Base-by-base conservation (phyloP, 768 basidiomycete species). In the Pulveroboletus ravenelii region DNA sequence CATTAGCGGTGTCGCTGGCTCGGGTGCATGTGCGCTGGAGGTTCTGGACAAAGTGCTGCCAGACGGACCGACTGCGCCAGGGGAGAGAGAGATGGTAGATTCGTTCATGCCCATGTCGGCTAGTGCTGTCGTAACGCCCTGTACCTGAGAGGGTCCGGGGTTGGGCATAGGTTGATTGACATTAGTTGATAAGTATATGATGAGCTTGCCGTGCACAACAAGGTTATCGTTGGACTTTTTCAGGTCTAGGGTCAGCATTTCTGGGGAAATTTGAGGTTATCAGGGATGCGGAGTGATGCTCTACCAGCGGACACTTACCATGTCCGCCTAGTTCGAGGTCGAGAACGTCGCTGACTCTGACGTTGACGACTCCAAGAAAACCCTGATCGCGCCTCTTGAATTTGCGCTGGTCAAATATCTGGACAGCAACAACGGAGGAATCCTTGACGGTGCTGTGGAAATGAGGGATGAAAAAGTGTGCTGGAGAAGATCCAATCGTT, bases 201-300 rank as follows among this genome's bases (percentile, higher is more conserved):
- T 94, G 58, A 99, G 81, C 72, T 97, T 97, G 41, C 96, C 96
- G 63, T 98, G 93, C 4, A 99, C 96, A 42, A 93, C 89, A 25
- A 96, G 82, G 65, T 96, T 94, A 70, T 99, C 96, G 61, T 95
- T 96, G n/a, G 94, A 97, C 71, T 95, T 95, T 76, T 97, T 96
- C 61, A 99, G 75, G 64, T 98, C 96, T 58, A 94, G 69, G 1
- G 95, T 97, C 44, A 98, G 80, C 85, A 96, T 96, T 76, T 98
- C 96, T 93, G 46, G 17, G 10, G 15, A 53, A 27, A 50, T 29
- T 10, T 20, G 51, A 51, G 43, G 41, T 51, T 10, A 40, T 41
- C 12, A 17, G 38, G 39, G 27, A 31, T 40, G 41, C 3, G 17
- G 20, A 31, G 32, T 17, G 15, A 37, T 14, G 14, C n/a, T 66